A percentile compares a stretch with the other conserved stretches of the same genome.
Conservation (phyloP, 306 rosid species). For the Cyclanthera cordifolia region DNA sequence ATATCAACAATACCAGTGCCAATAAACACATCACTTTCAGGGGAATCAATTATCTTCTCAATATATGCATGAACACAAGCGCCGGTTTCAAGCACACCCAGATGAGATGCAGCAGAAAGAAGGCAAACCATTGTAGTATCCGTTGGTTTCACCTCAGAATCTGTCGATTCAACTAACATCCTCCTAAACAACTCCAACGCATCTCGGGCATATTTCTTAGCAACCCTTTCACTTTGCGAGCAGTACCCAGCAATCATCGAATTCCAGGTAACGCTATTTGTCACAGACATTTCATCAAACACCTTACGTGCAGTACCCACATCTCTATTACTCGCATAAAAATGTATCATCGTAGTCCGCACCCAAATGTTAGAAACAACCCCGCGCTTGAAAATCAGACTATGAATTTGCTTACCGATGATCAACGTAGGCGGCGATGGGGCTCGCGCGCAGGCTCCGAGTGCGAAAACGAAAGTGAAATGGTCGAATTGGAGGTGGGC, state of each 20-base stretch:
- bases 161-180: conserved; percentile 37
- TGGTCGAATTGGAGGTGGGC: conserved; percentile 35
- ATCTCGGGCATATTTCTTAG: conserved; percentile 20
- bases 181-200: conserved; percentile 43
- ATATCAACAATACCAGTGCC: conserved; percentile 75
- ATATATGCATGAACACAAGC: conserved; percentile 55
- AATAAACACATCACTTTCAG: conserved; percentile 56
- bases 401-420: conserved; percentile 46
- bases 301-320: conserved; percentile 38
- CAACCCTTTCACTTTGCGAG: conserved; percentile 28
- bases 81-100: conserved; percentile 48
- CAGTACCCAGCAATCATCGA: conserved; percentile 60
- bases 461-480: conserved; percentile 42
- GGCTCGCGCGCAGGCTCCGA: conserved; percentile 65
- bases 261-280: conserved; percentile 56
- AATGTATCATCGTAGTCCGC: conserved; percentile 45
- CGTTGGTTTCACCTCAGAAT: conserved; percentile 38
- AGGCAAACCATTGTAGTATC: conserved; percentile 56
- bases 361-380: conserved; percentile 35
- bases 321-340: conserved; percentile 47
- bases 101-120: conserved; percentile 55
- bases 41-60: conserved; percentile 31
- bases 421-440: conserved; percentile 41
- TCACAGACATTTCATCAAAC: conserved; percentile 60
- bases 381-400: conserved; percentile 35